Evolutionary conservation across 2,329 filamentous ascomycete species (phyloP).

Genomic region (Penicillium psychrosexuale): DNA sequence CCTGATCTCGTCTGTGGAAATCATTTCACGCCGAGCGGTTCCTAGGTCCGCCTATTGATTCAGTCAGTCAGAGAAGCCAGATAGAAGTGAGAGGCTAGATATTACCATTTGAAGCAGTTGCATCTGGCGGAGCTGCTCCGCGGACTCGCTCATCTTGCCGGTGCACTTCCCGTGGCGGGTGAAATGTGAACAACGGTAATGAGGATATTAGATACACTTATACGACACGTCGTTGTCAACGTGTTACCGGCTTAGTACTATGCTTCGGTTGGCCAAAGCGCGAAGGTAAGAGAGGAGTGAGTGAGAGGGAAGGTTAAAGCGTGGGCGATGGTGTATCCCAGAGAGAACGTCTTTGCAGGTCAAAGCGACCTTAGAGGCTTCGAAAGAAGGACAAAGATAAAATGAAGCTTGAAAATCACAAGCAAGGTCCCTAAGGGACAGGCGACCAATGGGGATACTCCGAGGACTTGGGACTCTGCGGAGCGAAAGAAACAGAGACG

Average conservation of each 20-base stretch:
- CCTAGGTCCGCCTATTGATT: neutral
- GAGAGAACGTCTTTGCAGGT: neutral
- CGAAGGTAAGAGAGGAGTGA: neutral
- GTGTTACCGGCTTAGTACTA: neutral
- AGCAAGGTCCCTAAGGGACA: neutral
- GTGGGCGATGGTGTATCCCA: neutral
- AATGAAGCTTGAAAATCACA: neutral
- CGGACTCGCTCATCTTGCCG: neutral
- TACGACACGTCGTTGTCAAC: neutral
- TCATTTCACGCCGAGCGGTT: neutral
- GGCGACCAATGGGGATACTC: neutral
- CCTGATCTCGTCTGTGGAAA: neutral
- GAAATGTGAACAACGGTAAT: neutral
- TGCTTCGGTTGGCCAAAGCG: neutral
- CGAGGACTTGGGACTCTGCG: neutral
- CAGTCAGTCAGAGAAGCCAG: neutral
- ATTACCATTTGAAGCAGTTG: neutral
- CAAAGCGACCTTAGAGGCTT: neutral
- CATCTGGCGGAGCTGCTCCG: neutral
- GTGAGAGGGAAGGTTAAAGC: neutral
- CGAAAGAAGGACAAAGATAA: neutral
- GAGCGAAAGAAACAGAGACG: neutral
- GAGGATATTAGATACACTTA: neutral
- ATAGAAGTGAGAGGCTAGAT: neutral
- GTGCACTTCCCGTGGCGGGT: neutral